Evolutionary conservation across 169 alveolate genomes (phyloP).

Genomic region (Plasmodium inui): DNA sequence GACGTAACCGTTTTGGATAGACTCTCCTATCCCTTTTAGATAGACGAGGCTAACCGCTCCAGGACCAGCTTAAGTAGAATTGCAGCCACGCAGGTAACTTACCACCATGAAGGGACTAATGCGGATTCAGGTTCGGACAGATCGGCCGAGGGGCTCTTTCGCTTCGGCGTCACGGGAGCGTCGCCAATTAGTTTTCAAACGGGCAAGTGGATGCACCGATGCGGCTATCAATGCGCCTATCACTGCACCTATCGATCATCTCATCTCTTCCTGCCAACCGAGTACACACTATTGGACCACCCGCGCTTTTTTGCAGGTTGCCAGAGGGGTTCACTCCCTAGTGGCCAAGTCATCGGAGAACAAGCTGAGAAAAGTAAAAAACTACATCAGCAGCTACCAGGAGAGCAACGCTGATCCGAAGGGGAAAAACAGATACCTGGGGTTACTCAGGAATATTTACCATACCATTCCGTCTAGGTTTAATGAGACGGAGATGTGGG

Average conservation of each 20-base stretch:
- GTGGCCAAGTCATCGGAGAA: constrained; percentile 8
- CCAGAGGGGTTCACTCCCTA: constrained; percentile 17
- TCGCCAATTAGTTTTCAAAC: too few species aligned
- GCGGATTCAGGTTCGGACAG: not conserved
- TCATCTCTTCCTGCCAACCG: not conserved
- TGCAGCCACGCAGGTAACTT: not conserved
- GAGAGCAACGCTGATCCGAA: not conserved
- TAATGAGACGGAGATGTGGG: constrained; percentile 55
- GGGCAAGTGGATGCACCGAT: too few species aligned
- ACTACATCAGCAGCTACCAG: constrained; percentile 43
- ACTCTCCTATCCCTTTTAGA: not conserved
- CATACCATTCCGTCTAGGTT: constrained; percentile 63
- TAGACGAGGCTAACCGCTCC: not conserved
- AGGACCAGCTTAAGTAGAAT: not conserved
- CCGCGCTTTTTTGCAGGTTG: not conserved
- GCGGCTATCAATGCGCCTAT: too few species aligned
- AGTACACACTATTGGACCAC: not conserved
- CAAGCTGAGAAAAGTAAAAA: constrained; percentile 45
- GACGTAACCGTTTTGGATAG: too few species aligned
- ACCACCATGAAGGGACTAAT: not conserved
- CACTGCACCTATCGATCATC: not conserved
- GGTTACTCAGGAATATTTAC: constrained; percentile 51
- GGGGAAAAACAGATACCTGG: constrained; percentile 25
- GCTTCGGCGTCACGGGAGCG: not conserved
- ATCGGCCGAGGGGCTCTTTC: not conserved